A percentile compares a stretch with the other conserved stretches of the same genome.
Conservation (phyloP, 495 filamentous ascomycete species). For the Endocarpon pusillum region DNA sequence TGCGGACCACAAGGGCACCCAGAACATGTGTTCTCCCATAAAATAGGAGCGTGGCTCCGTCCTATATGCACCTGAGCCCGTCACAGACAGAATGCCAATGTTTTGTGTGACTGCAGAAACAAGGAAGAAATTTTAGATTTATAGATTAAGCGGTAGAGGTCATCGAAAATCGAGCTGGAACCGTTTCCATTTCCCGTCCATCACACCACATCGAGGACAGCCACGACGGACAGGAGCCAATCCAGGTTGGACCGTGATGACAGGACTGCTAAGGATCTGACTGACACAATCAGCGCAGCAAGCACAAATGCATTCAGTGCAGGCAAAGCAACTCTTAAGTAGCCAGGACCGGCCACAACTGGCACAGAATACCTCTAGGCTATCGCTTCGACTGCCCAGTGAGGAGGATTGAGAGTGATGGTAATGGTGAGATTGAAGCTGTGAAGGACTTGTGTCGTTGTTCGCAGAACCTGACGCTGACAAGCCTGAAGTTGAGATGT, state of each 20-base stretch:
- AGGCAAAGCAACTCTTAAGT: slow-evolving; percentile 69
- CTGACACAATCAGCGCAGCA: slow-evolving; percentile 75
- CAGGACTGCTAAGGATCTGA: slow-evolving; percentile 43
- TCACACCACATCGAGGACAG: slow-evolving; percentile 33
- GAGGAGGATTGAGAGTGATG: slow-evolving; percentile 13
- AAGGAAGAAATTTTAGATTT: not conserved
- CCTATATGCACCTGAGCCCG: no score
- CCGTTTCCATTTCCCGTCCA: slow-evolving; percentile 35
- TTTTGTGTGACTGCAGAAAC: not conserved
- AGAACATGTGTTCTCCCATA: not conserved
- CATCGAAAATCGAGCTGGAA: slow-evolving; percentile 37
- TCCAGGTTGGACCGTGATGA: slow-evolving; percentile 20
- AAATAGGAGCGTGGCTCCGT: not conserved
- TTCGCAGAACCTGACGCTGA: slow-evolving; percentile 21
- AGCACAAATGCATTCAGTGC: slow-evolving; percentile 87
- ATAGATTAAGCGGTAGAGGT: slow-evolving; percentile 5
- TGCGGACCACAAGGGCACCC: not conserved
- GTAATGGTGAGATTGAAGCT: not conserved
- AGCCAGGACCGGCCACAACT: slow-evolving; percentile 57
- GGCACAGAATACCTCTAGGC: slow-evolving; percentile 76
- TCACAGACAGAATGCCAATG: not conserved
- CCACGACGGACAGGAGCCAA: slow-evolving; percentile 20
- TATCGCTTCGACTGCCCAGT: slow-evolving; percentile 28
- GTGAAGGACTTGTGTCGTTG: slow-evolving; percentile 33
- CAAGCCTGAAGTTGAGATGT: slow-evolving; percentile 34